Evolutionary conservation across 164 flowering plant species (phyloP).

Genomic region (Tinospora cordifolia): DNA sequence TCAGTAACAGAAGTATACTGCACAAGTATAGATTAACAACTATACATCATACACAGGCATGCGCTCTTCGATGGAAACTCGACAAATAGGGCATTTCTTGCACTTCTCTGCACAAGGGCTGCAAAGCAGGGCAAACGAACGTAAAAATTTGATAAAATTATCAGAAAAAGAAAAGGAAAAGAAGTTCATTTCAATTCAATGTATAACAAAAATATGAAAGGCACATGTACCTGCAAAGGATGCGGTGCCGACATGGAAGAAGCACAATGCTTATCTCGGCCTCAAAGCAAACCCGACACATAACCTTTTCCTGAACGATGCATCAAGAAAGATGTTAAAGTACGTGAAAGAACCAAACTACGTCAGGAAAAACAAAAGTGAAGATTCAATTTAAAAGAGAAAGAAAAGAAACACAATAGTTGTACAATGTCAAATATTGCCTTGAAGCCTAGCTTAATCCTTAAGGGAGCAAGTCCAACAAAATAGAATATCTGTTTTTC

Average conservation of each 20-base stretch:
- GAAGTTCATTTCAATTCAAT: not conserved
- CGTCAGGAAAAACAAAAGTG: not conserved
- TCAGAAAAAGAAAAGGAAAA: not conserved
- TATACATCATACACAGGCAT: constrained; percentile 91
- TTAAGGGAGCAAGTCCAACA: not conserved
- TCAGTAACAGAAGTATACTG: not conserved
- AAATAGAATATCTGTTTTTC: not conserved
- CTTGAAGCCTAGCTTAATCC: not conserved
- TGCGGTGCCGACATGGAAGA: constrained; percentile 88
- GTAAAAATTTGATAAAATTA: not conserved
- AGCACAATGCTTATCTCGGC: constrained; percentile 66
- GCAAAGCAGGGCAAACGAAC: constrained; percentile 21
- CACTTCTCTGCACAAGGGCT: constrained; percentile 81
- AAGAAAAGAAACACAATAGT: not conserved
- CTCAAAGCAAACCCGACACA: constrained; percentile 85
- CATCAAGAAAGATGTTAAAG: constrained; percentile 4
- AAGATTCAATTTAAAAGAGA: not conserved
- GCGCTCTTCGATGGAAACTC: constrained; percentile 65
- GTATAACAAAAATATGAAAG: not conserved
- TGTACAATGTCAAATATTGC: not conserved
- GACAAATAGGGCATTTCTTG: constrained; percentile 81
- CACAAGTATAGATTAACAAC: constrained; percentile 2
- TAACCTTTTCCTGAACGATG: constrained; percentile 64
- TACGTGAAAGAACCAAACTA: not conserved
- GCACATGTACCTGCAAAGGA: constrained; percentile 69